Base-by-base conservation (phyloP, 352 stramenopile genomes). In the Globisporangium heterothallicum region DNA sequence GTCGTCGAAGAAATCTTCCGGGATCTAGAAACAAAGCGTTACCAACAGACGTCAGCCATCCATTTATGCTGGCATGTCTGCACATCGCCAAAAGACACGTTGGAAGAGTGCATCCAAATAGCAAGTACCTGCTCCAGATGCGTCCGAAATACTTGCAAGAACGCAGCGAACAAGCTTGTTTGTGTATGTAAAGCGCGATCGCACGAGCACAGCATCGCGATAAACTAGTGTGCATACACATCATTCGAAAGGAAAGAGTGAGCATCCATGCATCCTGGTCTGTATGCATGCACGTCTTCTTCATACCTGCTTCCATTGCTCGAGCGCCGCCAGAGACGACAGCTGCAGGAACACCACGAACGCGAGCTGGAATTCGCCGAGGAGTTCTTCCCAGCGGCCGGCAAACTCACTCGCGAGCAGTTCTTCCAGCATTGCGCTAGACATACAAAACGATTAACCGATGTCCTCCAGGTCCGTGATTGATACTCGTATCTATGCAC, bases 331-430 rank as follows among this genome's bases (percentile, higher is more conserved):
- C 21, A 97, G 75, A 35, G 92, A 98, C 40, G 92, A 93, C n/a
- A 98, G 58, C 63, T 97, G 80, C 30, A 98, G 58, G 68, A 98
- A 97, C 4, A 97, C 47, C 12, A 97, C 48, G 56, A 97, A 98
- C 4, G 88, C 77, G n/a, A 98, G 61, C 64, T 98, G 91, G 52
- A 98, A 58, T 70, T 98, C 92, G 24, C 87, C 94, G 13, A 98
- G 38, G 26, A 98, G 70, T 35, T 88, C 63, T 49, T 86, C 45
- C 84, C 84, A 97, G 38, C 70, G 57, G 0, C 60, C 63, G 10
- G 44, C 43, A 56, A 78, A 85, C 19, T 65, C 56, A 3, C 21
- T 49, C 8, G 54, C 42, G 21, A 84, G 64, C 29, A 86, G 35
- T 45, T 79, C 67, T 62, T 84, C 63, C 14, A 88, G 53, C 45